Evolutionary conservation across 352 stramenopile genomes (phyloP), one percentile per base, ranked within the genome.

Genomic region (Phytopythium sindhum): DNA sequence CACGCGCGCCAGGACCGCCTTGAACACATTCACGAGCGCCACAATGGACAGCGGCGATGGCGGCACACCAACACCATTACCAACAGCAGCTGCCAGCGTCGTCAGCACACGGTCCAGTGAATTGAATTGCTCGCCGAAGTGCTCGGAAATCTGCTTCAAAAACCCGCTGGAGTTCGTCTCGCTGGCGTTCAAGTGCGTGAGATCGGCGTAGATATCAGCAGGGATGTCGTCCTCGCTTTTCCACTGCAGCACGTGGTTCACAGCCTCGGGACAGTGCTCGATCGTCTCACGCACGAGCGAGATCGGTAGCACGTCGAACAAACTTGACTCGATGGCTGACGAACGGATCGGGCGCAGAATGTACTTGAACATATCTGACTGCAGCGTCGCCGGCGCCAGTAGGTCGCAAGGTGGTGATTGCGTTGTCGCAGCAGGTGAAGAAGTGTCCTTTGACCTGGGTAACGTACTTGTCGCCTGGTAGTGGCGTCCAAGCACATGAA

Each of bases 181-280:
- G 28, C 48, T 33, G 56, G 28, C n/a, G 58, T 17, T 35, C 64
- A 63, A 41, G 35, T 56, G 44, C 51, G 60, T 45, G 24, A 80
- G 41, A 31, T 86, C 69, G 12, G 78, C 42, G 0, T 76, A 70
- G 17, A 90, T 61, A n/a, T 74, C 75, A 6, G 64, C 59, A 1
- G 84, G 84, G 4, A 91, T 70, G 37, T 91, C 81, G 8, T 81
- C 65, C 50, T 89, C 75, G 42, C 84, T 67, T 73, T 89, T 89
- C 84, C 84, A 93, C 24, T 89, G 75, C 42, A 93, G 51, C 26
- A 93, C 81, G 55, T 93, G 84, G 31, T 91, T 91, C 3, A 93
- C 77, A 6, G 90, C 72, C 56, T 93, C 84, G 2, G 84, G 84
- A 57, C 84, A 93, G 17, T 91, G 82, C 23, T 84, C 78, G 24